Percentiles rank a stretch among this genome's conserved stretches.
Evolutionary conservation across 2,329 filamentous ascomycete species (phyloP).

Genomic region (Monosporascus cannonballus): DNA sequence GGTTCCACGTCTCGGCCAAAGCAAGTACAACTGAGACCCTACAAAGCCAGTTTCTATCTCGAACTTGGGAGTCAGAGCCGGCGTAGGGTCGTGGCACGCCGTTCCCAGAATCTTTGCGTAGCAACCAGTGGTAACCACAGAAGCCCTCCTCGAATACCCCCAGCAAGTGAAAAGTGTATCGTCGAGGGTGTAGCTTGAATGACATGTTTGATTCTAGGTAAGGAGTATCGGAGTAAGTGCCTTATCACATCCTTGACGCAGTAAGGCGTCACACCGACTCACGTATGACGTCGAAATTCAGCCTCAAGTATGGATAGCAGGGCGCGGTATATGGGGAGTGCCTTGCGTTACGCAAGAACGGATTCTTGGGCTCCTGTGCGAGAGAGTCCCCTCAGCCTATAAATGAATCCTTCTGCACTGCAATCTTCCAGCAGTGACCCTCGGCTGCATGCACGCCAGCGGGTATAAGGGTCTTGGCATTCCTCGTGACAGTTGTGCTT

Average conservation of each 20-base stretch:
- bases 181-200: conserved; percentile 9
- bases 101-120: conserved; percentile 8
- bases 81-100: conserved; percentile 9
- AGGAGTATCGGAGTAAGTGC: background rate
- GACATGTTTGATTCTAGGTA: conserved; percentile 6
- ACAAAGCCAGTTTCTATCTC: conserved; percentile 14
- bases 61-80: conserved; percentile 8
- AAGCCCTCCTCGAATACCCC: conserved; percentile 13
- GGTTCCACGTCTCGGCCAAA: conserved; percentile 10
- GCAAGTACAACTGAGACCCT: conserved; percentile 12
- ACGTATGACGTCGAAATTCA: conserved; percentile 13
- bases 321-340: background rate
- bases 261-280: background rate
- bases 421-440: conserved; percentile 7
- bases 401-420: conserved; percentile 10
- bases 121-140: conserved; percentile 15
- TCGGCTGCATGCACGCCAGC: background rate
- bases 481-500: background rate
- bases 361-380: background rate
- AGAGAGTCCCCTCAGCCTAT: conserved; percentile 7
- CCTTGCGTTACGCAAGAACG: background rate
- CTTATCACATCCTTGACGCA: too few species aligned
- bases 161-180: conserved; percentile 10
- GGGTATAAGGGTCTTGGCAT: background rate
- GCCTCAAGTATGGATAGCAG: conserved; percentile 10